These are phyloP conservation scores for Diaporthe velutina DNA, from an alignment of 2,329 filamentous ascomycete genomes.

Conservation along the genomic window DNA sequence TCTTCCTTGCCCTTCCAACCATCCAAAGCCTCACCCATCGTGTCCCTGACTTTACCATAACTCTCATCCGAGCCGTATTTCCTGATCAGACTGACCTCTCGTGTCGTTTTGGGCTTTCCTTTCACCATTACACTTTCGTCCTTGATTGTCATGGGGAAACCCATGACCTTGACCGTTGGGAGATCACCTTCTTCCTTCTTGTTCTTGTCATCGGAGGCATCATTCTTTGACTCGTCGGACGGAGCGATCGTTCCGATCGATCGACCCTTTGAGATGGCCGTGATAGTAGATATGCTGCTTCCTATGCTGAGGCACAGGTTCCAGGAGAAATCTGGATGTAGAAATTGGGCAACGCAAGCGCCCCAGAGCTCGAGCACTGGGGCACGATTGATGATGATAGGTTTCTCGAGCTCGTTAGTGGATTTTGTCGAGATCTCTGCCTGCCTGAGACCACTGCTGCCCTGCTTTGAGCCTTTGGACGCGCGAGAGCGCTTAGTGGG, in stretches of 20 bases:
- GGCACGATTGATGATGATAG: constrained; percentile 41
- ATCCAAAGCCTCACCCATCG: constrained; percentile 28
- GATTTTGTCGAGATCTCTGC: background rate
- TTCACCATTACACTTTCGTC: constrained; percentile 36
- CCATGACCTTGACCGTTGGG: constrained; percentile 35
- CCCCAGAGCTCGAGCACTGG: constrained; percentile 43
- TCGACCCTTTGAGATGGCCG: constrained; percentile 38
- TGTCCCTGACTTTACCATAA: constrained; percentile 3
- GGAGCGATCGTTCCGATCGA: constrained; percentile 36
- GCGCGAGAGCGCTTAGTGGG: background rate
- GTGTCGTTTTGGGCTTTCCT: constrained; percentile 25
- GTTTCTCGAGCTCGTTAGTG: background rate
- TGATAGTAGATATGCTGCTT: constrained; percentile 38
- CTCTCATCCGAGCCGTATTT: constrained; percentile 32
- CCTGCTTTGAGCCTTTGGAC: background rate
- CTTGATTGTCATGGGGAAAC: constrained; percentile 35
- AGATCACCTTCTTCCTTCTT: background rate
- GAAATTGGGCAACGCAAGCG: constrained; percentile 48
- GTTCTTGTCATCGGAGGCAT: background rate
- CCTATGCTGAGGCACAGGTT: constrained; percentile 37
- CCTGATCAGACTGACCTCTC: constrained; percentile 33
- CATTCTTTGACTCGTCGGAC: constrained; percentile 16
- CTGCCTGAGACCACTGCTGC: background rate
- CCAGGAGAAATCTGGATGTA: constrained; percentile 35
- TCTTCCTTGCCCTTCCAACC: constrained; percentile 34